A percentile compares a stretch with the other conserved stretches of the same genome.
These are phyloP conservation scores for Cardamine occulta DNA, from an alignment of 345 rosid species.

Conservation along the genomic window DNA sequence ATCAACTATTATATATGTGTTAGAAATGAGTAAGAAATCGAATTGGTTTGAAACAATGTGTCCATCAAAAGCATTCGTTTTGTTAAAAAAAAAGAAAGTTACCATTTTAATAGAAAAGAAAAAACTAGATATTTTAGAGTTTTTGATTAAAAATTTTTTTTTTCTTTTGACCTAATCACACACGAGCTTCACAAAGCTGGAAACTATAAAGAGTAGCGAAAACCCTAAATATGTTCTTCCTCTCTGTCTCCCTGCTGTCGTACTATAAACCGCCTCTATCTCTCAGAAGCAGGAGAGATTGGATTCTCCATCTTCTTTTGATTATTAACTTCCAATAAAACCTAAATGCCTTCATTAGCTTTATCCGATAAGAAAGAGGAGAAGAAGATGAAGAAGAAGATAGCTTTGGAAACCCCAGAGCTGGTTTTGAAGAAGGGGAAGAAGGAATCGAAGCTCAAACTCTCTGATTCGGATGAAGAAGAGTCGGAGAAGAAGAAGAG, in stretches of 20 bases:
- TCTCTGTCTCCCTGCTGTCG: constrained; percentile 22
- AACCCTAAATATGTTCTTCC: constrained; percentile 28
- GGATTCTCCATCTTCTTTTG: neutral
- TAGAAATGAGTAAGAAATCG: neutral
- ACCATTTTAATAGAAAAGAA: neutral
- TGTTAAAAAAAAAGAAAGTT: neutral
- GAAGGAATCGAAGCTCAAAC: constrained; percentile 43
- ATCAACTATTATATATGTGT: neutral
- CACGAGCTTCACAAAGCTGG: neutral
- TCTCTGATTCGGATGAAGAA: constrained; percentile 42
- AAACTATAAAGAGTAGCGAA: constrained; percentile 5
- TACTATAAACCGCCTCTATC: constrained; percentile 18
- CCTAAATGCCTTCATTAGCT: constrained; percentile 64
- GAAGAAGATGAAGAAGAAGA: constrained; percentile 76
- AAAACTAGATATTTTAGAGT: neutral
- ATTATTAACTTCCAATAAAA: neutral
- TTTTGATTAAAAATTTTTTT: neutral
- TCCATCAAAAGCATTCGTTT: too few relatives aligned
- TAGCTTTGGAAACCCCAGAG: constrained; percentile 47
- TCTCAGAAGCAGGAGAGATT: constrained; percentile 31
- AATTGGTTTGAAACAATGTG: neutral
- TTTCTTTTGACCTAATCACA: neutral
- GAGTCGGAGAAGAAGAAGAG: constrained; percentile 49
- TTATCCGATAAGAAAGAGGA: constrained; percentile 49
- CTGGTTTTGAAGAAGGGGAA: constrained; percentile 54